Evolutionary conservation across 2,329 filamentous ascomycete genomes (phyloP).

Genomic region (Cadophora gregata): DNA sequence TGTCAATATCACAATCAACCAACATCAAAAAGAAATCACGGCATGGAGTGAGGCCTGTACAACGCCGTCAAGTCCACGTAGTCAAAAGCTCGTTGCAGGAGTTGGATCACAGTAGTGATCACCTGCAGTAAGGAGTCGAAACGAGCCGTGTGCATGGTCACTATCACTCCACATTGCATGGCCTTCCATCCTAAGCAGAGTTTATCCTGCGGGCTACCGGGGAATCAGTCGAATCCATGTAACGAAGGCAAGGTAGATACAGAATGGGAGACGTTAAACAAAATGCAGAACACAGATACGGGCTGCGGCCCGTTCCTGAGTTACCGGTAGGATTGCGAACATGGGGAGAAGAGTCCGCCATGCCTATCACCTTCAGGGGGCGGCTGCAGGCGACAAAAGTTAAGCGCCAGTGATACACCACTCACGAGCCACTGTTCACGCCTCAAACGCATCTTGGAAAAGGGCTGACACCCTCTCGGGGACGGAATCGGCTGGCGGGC

Average conservation of each 20-base stretch:
- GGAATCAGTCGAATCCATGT: not conserved
- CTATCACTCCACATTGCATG: slow-evolving; percentile 7
- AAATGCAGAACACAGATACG: slow-evolving; percentile 14
- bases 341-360: slow-evolving; percentile 7
- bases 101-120: not conserved
- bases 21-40: slow-evolving; percentile 6
- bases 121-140: not conserved
- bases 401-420: slow-evolving; percentile 12
- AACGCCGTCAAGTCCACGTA: slow-evolving; percentile 12
- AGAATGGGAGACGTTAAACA: not conserved
- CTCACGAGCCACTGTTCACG: slow-evolving; percentile 8
- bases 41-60: not conserved
- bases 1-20: slow-evolving; percentile 3
- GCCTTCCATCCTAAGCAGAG: slow-evolving; percentile 2
- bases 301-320: slow-evolving; percentile 15
- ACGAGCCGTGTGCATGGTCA: slow-evolving; percentile 7
- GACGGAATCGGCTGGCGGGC: not conserved
- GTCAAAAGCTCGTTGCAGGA: not conserved
- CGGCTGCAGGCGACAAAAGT: slow-evolving; percentile 14
- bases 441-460: slow-evolving; percentile 5
- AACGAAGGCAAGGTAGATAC: not conserved
- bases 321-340: slow-evolving; percentile 9
- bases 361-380: slow-evolving; percentile 9
- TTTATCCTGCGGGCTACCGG: not conserved
- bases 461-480: not conserved